Conservation (phyloP, 306 rosid species). For the Mucuna pruriens region DNA sequence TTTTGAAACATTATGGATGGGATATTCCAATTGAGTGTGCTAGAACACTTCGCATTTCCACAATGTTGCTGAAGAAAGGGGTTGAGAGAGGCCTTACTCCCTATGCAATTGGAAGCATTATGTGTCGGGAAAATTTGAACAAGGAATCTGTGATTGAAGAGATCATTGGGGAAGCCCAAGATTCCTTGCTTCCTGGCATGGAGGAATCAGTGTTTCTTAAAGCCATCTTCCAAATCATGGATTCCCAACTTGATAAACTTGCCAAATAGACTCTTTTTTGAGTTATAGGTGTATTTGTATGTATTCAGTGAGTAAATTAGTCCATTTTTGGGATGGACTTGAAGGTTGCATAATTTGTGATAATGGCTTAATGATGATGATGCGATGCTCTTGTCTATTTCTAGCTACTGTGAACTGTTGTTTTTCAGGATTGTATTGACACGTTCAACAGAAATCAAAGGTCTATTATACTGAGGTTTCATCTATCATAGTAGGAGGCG, state of each 20-base stretch:
- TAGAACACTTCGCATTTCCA: constrained; percentile 66
- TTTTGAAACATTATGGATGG: constrained; percentile 70
- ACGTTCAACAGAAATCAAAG: constrained; percentile 43
- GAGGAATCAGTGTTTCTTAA: constrained; percentile 65
- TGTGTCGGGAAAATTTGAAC: constrained; percentile 69
- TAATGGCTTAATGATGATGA: constrained; percentile 35
- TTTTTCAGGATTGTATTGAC: constrained; percentile 38
- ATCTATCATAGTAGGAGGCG: constrained; percentile 13
- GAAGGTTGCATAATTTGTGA: constrained; percentile 46
- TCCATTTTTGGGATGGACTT: constrained; percentile 64
- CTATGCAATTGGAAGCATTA: constrained; percentile 71
- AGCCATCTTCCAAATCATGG: constrained; percentile 64
- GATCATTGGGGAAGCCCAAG: constrained; percentile 60
- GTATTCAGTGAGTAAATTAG: constrained; percentile 44
- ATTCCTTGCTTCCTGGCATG: constrained; percentile 64
- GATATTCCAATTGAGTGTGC: constrained; percentile 65
- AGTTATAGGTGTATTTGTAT: constrained; percentile 41
- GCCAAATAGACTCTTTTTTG: constrained; percentile 38
- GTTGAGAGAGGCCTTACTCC: constrained; percentile 75
- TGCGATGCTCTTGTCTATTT: constrained; percentile 38
- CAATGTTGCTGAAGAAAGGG: constrained; percentile 83
- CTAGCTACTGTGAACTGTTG: constrained; percentile 50
- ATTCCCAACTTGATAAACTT: constrained; percentile 62
- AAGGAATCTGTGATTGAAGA: constrained; percentile 72
- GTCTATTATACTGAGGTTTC: constrained; percentile 33